Evolutionary conservation across 768 basidiomycete genomes (phyloP).

Genomic region (Leccinum obscurum): DNA sequence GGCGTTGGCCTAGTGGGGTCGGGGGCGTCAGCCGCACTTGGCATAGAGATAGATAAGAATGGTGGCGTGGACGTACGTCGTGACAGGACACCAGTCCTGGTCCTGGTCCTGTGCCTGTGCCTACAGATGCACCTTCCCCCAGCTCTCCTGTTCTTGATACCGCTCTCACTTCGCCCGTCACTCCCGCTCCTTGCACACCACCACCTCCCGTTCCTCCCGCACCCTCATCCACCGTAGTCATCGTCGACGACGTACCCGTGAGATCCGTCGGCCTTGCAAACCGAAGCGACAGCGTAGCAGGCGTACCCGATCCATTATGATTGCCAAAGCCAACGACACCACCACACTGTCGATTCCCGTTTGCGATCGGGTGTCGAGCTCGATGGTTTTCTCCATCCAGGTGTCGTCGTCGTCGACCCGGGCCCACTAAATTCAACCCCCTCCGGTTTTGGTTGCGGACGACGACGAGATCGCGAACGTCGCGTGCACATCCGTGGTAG

Average conservation of each 20-base stretch:
- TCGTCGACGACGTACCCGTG: conserved; percentile 1
- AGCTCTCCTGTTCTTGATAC: too few relatives aligned
- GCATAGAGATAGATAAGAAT: neutral
- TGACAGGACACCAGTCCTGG: neutral
- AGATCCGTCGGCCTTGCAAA: conserved; percentile 24
- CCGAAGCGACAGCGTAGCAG: conserved; percentile 19
- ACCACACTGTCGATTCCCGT: too few relatives aligned
- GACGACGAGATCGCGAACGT: neutral
- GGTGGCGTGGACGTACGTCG: neutral
- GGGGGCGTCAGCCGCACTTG: neutral
- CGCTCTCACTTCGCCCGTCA: neutral
- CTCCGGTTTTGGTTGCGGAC: neutral
- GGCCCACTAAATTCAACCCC: neutral
- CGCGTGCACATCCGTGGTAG: neutral
- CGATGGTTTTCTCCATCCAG: too few relatives aligned
- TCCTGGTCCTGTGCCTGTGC: neutral
- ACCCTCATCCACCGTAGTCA: neutral
- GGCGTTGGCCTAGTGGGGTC: neutral
- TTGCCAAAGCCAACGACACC: too few relatives aligned
- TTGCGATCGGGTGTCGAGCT: too few relatives aligned
- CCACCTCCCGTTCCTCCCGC: too few relatives aligned
- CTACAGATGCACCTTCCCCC: too few relatives aligned
- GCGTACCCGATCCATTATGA: neutral
- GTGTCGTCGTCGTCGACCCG: neutral
- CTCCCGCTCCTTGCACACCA: too few relatives aligned